Conservation (phyloP, 2,329 filamentous ascomycete species). For the Fusarium longipes region DNA sequence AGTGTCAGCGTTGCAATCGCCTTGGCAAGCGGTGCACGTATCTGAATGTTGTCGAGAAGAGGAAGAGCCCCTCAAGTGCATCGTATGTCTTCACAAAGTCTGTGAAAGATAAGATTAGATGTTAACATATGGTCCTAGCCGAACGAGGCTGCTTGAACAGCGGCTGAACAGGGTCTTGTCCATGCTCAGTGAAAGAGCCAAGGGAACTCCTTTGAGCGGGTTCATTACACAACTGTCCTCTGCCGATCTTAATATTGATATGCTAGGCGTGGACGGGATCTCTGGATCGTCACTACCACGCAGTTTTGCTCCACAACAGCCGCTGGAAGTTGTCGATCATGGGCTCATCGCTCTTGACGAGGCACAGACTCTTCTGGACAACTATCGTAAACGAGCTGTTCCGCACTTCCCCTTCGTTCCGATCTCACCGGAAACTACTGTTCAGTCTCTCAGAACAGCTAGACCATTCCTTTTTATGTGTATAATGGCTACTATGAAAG, state of each 20-base stretch:
- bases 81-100: not conserved
- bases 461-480: conserved; percentile 19
- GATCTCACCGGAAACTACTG: not conserved
- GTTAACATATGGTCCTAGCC: not conserved
- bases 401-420: conserved; percentile 13
- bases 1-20: conserved; percentile 28
- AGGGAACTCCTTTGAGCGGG: conserved; percentile 2
- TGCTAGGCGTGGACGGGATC: fast-evolving
- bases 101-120: too few relatives aligned
- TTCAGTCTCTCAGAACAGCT: not conserved
- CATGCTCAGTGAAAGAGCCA: not conserved
- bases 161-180: conserved; percentile 2
- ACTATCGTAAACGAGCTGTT: not conserved
- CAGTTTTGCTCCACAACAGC: not conserved
- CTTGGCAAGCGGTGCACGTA: conserved; percentile 21
- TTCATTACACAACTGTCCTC: conserved; percentile 1
- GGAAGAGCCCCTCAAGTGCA: conserved; percentile 12
- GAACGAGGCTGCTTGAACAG: conserved; percentile 9
- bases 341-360: not conserved
- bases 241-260: not conserved
- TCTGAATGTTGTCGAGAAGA: conserved; percentile 19
- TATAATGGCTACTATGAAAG: conserved; percentile 15
- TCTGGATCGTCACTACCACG: not conserved
- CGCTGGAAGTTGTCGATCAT: not conserved
- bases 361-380: not conserved